phyloP scores from a whole-genome alignment of 257 asterid species.

The Scutellaria baicalensis region DNA sequence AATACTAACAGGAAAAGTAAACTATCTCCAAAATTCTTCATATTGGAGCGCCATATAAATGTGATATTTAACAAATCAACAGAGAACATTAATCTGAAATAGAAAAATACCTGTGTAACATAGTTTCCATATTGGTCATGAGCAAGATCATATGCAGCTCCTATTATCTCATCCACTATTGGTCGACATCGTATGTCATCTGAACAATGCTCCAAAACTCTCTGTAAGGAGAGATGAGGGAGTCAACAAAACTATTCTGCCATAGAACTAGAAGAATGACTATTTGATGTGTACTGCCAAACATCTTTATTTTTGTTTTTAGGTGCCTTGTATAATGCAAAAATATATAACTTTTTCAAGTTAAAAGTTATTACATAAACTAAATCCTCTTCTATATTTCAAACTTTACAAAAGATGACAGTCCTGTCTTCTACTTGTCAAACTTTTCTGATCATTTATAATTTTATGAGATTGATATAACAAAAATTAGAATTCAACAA shows the following conservation, averaged over 20 bases:
- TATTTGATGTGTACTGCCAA: too few relatives aligned
- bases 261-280: too few relatives aligned
- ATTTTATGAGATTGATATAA: neutral
- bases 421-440: neutral
- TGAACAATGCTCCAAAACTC: conserved; percentile 81
- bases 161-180: conserved; percentile 83
- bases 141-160: conserved; percentile 65
- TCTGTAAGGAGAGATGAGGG: conserved; percentile 38
- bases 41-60: neutral
- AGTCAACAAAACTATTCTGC: neutral
- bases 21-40: neutral
- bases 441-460: neutral
- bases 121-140: conserved; percentile 90
- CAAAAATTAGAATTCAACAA: neutral
- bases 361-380: neutral
- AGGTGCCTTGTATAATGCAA: neutral
- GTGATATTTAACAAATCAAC: neutral
- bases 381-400: neutral
- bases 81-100: neutral
- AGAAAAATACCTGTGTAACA: conserved; percentile 61
- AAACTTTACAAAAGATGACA: neutral
- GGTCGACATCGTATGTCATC: conserved; percentile 52
- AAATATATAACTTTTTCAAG: neutral
- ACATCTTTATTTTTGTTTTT: neutral
- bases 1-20: neutral